Base-by-base conservation (phyloP, 2,329 filamentous ascomycete genomes). In the Ophiostoma tasmaniense region DNA sequence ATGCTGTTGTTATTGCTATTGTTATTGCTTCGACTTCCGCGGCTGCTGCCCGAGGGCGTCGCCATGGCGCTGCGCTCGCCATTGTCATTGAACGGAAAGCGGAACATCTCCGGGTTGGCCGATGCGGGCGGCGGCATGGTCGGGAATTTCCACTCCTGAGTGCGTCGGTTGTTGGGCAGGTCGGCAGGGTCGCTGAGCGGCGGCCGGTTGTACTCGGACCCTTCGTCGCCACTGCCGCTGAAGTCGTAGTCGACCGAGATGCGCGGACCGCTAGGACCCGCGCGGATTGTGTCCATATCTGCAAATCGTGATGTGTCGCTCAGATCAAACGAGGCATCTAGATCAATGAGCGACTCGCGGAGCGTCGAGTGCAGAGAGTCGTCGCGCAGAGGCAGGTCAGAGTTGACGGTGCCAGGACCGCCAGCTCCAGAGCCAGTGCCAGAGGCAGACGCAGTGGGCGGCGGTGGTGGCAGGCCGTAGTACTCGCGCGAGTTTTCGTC, bases 301-400 rank as follows among this genome's bases (percentile, higher is more conserved):
- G 83, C 82, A 71, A 88, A 89, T 67, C 80, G 82, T 0, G 86
- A 85, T 87, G 78, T 3, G 85, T 83, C 85, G 61, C 83, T 80
- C 7, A 89, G 78, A 42, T 70, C 45, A 73, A 64, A 68, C 25
- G 86, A 88, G 1, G 82, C 84, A 71, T 89, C 87, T 8, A 89
- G 81, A 73, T 89, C 87, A 69, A 89, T 90, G 22, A 89, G 80
- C 0, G 87, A 88, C 74, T 89, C 86, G 68, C 85, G 79, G n/a
- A 88, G 81, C 2, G 83, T 76, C 72, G 81, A 74, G 76, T 81
- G 82, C 73, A 75, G 79, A 61, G 84, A 85, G 73, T 87, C 82
- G 70, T 89, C 82, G 33, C 86, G 80, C 1, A 89, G 76, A 0
- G 64, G 86, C 8, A 89, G 79, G 73, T 89, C 87, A 0, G 85